Percentiles rank a stretch among this genome's conserved stretches.
These are phyloP conservation scores for Parietichytrium sp. DNA, from an alignment of 108 stramenopile genomes.

Conservation along the genomic window DNA sequence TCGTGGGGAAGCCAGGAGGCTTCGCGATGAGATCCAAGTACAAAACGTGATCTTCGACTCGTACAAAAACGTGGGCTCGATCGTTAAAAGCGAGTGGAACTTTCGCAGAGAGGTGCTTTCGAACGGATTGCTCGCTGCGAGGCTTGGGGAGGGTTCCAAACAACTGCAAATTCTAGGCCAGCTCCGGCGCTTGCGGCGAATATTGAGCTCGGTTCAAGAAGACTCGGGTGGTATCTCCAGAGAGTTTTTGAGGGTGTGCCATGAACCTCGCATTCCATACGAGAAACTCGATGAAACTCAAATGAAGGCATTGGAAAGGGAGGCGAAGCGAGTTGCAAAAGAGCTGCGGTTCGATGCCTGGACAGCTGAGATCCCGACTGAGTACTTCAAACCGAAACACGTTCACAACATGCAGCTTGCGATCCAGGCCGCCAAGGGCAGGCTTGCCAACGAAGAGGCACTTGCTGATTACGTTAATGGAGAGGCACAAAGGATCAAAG, in stretches of 20 bases:
- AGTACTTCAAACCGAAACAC: constrained; percentile 9
- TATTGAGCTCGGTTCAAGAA: background rate
- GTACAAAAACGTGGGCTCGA: background rate
- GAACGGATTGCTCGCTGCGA: background rate
- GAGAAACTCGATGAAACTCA: background rate
- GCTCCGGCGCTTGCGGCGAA: background rate
- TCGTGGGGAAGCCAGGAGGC: too few species aligned
- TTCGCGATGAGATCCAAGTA: too few species aligned
- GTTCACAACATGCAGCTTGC: too few species aligned
- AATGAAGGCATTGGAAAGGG: background rate
- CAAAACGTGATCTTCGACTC: background rate
- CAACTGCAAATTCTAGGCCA: background rate
- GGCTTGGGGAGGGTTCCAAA: background rate
- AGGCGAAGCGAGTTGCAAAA: background rate
- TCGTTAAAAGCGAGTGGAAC: background rate
- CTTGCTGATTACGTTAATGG: too few species aligned
- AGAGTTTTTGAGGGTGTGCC: background rate
- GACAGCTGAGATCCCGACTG: background rate
- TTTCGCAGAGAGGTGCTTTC: background rate
- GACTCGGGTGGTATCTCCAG: background rate
- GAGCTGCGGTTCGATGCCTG: background rate
- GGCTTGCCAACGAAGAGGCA: too few species aligned
- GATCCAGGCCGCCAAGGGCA: too few species aligned
- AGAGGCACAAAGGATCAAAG: too few species aligned
- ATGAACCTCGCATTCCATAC: background rate